Percentiles rank a stretch among this genome's conserved stretches.
phyloP scores from a whole-genome alignment of 441 rosid genomes.

The Theobroma grandiflorum region DNA sequence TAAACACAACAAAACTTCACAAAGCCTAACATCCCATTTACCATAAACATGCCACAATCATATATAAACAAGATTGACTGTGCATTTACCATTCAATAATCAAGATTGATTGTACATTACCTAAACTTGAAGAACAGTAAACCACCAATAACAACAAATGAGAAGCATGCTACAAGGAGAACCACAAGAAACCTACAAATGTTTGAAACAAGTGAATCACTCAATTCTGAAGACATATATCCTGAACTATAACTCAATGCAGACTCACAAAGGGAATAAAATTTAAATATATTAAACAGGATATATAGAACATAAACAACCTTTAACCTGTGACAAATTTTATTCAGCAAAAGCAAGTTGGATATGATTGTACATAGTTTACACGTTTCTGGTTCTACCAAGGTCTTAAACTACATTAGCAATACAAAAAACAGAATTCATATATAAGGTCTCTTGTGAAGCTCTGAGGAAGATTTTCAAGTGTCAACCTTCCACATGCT shows the following conservation, averaged over 20 bases:
- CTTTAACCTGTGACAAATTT: background rate
- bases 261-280: constrained; percentile 22
- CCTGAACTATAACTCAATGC: constrained; percentile 10
- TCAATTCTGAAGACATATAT: constrained; percentile 25
- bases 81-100: constrained; percentile 21
- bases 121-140: constrained; percentile 78
- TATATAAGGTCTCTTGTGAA: background rate
- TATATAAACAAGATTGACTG: constrained; percentile 17
- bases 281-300: constrained; percentile 1
- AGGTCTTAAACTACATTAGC: constrained; percentile 13
- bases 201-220: constrained; percentile 28
- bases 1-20: background rate
- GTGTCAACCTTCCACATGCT: background rate
- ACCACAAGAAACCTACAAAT: constrained; percentile 78
- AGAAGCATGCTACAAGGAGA: constrained; percentile 81
- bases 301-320: constrained; percentile 15
- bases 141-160: constrained; percentile 89
- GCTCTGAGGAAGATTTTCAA: background rate
- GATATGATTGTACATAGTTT: background rate
- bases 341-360: constrained; percentile 16
- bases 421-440: background rate
- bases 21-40: constrained; percentile 7
- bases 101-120: constrained; percentile 43
- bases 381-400: background rate
- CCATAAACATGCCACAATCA: constrained; percentile 18